These are phyloP conservation scores for Nelumbo lutea DNA, from an alignment of 164 flowering plant genomes.

Conservation along the genomic window DNA sequence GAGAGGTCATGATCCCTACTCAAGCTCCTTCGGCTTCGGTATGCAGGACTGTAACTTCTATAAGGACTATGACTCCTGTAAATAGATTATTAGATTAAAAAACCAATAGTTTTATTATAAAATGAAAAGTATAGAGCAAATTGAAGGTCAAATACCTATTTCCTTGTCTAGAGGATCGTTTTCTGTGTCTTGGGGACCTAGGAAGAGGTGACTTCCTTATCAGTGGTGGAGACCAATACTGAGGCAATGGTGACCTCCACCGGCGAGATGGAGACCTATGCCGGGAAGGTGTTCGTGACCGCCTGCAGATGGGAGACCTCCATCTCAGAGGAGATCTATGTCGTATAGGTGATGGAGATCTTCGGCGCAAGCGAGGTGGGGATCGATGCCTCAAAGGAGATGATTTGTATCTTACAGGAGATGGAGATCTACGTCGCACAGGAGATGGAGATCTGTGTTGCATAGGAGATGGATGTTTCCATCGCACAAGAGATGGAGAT, in stretches of 20 bases:
- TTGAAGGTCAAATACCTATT: constrained; percentile 30
- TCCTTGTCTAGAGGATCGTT: constrained; percentile 26
- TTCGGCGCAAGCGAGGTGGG: constrained; percentile 29
- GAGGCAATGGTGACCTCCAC: constrained; percentile 25
- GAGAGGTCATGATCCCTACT: constrained; percentile 23
- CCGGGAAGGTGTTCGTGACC: no score
- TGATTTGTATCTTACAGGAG: constrained; percentile 16
- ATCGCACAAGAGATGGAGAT: constrained; percentile 26
- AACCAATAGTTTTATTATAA: background rate
- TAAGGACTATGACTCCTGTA: constrained; percentile 29
- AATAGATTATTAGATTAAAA: background rate
- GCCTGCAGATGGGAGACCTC: no score
- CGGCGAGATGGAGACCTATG: background rate
- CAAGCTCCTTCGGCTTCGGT: constrained; percentile 25
- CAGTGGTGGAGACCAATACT: no score
- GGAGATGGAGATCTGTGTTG: constrained; percentile 20
- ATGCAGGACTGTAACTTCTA: constrained; percentile 17
- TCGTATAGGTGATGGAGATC: constrained; percentile 12
- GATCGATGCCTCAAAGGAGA: constrained; percentile 28
- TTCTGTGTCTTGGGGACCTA: constrained; percentile 28
- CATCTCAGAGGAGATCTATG: no score
- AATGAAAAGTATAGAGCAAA: background rate
- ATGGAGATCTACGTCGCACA: constrained; percentile 10
- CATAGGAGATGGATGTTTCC: constrained; percentile 14
- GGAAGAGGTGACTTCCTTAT: constrained; percentile 21